Base-by-base conservation (phyloP, 768 basidiomycete species). In the Hygrophorus russula region DNA sequence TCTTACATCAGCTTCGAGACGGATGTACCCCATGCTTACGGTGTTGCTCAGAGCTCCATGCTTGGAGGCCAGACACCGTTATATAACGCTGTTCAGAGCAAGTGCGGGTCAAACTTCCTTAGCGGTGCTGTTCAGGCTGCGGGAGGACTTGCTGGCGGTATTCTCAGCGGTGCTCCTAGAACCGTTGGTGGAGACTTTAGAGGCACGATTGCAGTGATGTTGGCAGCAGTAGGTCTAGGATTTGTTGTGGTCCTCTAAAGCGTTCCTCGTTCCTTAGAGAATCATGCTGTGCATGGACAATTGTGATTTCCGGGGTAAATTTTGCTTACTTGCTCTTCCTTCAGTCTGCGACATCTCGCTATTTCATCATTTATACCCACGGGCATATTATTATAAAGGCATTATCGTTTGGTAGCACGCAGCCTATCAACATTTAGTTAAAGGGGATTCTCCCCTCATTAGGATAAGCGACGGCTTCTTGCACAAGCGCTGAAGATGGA, bases 1-100 rank as follows among this genome's bases (percentile, higher is more conserved):
- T 51, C 78, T 7, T 99, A 87, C 72, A 79, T 88, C 60, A 60
- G 66, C 45, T 93, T 75, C 61, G 86, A 92, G 64, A 73, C 76
- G 33, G 59, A 60, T 44, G 63, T 67, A 35, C 82, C 83, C 1
- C 97, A 90, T 59, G 85, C 73, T 6, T 75, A 82, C 20, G 91
- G 94, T 39, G 55, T 96, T 19, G 41, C 49, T 46, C 68, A 70
- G 53, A 85, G 81, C 54, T 57, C 67, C 11, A 66, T 97, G 43
- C 66, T 98, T 36, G 56, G 64, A 24, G 73, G 72, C 37, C 91
- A 97, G 63, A 31, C 61, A 12, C 55, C 51, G 6, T 71, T 98
- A 30, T 94, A 87, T 73, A 51, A 55, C 15, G 74, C 65, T 45
- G 67, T 92, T 52, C 57, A 64, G 33, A 50, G 50, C 44, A 80